Base-by-base conservation (phyloP, 2,329 filamentous ascomycete species). In the Erysiphe pisi region DNA sequence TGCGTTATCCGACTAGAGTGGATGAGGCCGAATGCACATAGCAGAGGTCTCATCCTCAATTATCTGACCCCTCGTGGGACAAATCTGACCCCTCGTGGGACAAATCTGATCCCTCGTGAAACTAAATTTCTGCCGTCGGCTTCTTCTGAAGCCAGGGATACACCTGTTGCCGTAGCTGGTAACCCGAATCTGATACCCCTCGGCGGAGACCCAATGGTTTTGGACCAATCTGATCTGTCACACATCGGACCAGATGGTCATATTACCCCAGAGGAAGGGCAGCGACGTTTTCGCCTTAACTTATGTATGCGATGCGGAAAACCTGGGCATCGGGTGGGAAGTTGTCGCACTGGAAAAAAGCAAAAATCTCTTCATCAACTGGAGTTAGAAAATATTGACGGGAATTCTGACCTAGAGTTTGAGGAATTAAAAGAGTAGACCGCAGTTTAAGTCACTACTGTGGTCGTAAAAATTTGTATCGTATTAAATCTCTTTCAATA, bases 241-340 rank as follows among this genome's bases (percentile, higher is more conserved):
- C 68, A 73, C n/a, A 47, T 47, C 6, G 68, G 31, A 47, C 36
- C 68, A 22, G 68, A 73, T 12, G 68, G 31, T 20, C 43, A 73
- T 20, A 73, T 73, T 22, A 73, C 40, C 1, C 1, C 36, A 1
- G 68, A 73, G n/a, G 43, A 74, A 31, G 20, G 70, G 4, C n/a
- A 47, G 11, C 52, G 70, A 16, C 22, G 70, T 4, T 74, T 28
- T 45, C 20, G 20, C 1, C 25, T 49, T 0, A 49, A 74, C 7
- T 31, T 74, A 16, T 74, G 43, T 16, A 74, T 74, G 70, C 40
- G 43, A 25, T 49, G 70, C 31, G 70, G 16, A 0, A 16, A 28
- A 1, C 36, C 70, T 3, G 70, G 70, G 20, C 18, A 73, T 20
- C 70, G 70, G 2, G 25, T 9, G 1, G 36, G n/a, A 6, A 28